A percentile compares a stretch with the other conserved stretches of the same genome.
phyloP scores from a whole-genome alignment of 129 eudicot species.

The Helianthus annuus region DNA sequence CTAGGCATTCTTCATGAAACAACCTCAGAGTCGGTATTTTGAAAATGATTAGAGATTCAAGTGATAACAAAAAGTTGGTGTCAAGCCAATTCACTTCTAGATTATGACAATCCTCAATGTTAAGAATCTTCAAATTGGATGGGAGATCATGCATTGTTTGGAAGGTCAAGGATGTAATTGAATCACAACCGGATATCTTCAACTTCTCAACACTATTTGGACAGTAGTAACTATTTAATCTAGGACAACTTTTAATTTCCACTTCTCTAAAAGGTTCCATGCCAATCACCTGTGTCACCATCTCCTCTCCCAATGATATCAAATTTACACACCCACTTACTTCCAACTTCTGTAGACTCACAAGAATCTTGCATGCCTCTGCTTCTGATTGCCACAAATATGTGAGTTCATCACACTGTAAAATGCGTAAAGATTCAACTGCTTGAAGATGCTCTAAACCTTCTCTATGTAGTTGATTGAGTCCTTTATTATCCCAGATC shows the following conservation, averaged over 20 bases:
- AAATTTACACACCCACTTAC: slow-evolving; percentile 16
- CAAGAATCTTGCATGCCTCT: slow-evolving; percentile 22
- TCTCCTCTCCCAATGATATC: slow-evolving; percentile 26
- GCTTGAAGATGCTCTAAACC: slow-evolving; percentile 6
- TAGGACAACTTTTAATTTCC: background rate
- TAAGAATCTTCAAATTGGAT: slow-evolving; percentile 14
- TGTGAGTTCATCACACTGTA: slow-evolving; percentile 15
- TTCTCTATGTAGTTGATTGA: slow-evolving; percentile 17
- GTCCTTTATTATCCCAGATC: slow-evolving; percentile 12
- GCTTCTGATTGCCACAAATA: slow-evolving; percentile 27
- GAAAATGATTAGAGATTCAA: background rate
- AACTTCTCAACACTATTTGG: slow-evolving; percentile 8
- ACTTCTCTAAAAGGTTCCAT: slow-evolving; percentile 14
- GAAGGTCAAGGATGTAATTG: slow-evolving; percentile 15
- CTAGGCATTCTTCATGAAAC: slow-evolving; percentile 9
- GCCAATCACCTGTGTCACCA: background rate
- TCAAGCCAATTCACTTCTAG: slow-evolving; percentile 14
- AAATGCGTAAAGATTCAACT: slow-evolving; percentile 19
- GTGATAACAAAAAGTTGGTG: slow-evolving; percentile 16
- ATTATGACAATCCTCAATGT: background rate
- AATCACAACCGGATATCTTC: background rate
- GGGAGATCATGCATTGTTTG: slow-evolving; percentile 10
- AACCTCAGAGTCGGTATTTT: background rate
- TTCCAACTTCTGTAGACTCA: slow-evolving; percentile 10
- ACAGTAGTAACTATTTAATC: slow-evolving; percentile 11